Conservation (phyloP, 176 grass and related monocot genomes). For the Rhynchospora pubera region DNA sequence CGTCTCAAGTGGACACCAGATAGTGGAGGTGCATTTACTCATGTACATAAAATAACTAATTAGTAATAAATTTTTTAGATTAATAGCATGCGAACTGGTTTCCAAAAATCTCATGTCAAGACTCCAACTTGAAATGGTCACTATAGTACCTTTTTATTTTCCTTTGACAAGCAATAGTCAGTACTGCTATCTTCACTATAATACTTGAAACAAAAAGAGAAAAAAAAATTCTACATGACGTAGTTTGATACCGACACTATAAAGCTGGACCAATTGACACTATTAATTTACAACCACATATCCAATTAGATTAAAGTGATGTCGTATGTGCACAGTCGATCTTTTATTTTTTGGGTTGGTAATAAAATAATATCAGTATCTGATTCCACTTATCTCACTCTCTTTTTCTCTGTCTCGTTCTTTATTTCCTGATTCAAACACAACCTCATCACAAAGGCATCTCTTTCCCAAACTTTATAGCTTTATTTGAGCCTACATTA, state of each 20-base stretch:
- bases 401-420: not conserved
- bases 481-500: slow-evolving; percentile 13
- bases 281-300: not conserved
- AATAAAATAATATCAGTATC: not conserved
- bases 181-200: slow-evolving; percentile 7
- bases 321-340: not conserved
- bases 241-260: slow-evolving; percentile 9
- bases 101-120: slow-evolving; percentile 8
- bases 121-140: slow-evolving; percentile 7
- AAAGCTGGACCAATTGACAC: slow-evolving; percentile 14
- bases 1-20: not conserved
- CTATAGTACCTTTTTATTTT: not conserved
- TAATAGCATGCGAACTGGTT: too few species aligned
- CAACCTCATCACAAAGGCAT: slow-evolving; percentile 20
- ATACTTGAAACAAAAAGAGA: not conserved
- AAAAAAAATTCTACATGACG: slow-evolving; percentile 19
- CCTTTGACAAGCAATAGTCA: not conserved
- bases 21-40: not conserved
- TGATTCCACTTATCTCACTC: slow-evolving; percentile 9
- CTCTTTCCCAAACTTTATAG: slow-evolving; percentile 15
- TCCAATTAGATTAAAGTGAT: not conserved
- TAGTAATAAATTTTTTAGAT: not conserved
- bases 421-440: slow-evolving; percentile 12
- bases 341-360: not conserved
- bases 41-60: not conserved